phyloP scores from a whole-genome alignment of 228 moss, liverwort and hornwort species.

The Sphagnum fallax region DNA sequence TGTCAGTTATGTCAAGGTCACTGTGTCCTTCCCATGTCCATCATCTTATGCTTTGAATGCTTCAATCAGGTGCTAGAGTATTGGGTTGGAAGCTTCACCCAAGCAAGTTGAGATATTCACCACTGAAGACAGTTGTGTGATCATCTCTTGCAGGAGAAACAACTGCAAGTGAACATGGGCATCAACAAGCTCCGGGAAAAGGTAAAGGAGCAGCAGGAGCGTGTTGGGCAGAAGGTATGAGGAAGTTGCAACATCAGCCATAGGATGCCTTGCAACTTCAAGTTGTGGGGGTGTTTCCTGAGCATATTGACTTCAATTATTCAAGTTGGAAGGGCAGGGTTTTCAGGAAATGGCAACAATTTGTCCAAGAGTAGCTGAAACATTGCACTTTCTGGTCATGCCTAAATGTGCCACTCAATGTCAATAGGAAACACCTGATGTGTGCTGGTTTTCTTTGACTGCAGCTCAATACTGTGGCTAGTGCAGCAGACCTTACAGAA shows the following conservation, averaged over 20 bases:
- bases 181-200: slow-evolving; percentile 91
- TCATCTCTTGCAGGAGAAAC: slow-evolving; percentile 64
- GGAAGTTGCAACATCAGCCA: not conserved
- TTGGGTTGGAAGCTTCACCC: not conserved
- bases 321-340: not conserved
- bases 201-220: slow-evolving; percentile 98
- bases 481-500: slow-evolving; percentile 85
- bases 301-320: not conserved
- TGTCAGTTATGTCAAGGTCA: slow-evolving; percentile 93
- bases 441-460: slow-evolving; percentile 2
- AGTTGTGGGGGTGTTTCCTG: not conserved
- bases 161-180: slow-evolving; percentile 91
- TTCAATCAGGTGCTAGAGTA: not conserved
- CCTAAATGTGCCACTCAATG: not conserved
- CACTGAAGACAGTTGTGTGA: not conserved
- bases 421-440: not conserved
- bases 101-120: not conserved
- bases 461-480: slow-evolving; percentile 90
- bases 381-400: not conserved
- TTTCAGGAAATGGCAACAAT: not conserved
- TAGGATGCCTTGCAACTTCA: not conserved
- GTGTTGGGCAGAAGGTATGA: slow-evolving; percentile 89
- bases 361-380: not conserved
- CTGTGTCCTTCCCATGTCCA: slow-evolving; percentile 2
- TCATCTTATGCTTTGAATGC: not conserved